phyloP scores from a whole-genome alignment of 257 asterid species.

The Eustoma russellianum region DNA sequence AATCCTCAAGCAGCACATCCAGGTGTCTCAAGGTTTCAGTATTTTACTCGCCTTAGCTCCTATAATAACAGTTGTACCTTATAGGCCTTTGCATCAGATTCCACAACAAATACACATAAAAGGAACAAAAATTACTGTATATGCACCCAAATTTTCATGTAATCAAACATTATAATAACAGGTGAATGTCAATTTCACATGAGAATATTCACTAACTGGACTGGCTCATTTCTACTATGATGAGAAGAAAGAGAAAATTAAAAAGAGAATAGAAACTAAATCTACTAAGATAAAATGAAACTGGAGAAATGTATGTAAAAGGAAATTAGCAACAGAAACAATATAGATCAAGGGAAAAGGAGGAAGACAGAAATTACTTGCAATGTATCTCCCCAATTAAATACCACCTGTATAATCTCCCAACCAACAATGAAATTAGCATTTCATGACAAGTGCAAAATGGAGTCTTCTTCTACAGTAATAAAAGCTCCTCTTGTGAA shows the following conservation, averaged over 20 bases:
- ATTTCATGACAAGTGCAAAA: too few relatives aligned
- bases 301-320: background rate
- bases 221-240: background rate
- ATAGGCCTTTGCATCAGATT: background rate
- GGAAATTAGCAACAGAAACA: background rate
- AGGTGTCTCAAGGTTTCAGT: conserved; percentile 10
- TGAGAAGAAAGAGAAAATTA: background rate
- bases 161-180: background rate
- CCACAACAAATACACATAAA: background rate
- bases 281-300: background rate
- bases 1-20: conserved; percentile 5
- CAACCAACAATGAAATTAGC: too few relatives aligned
- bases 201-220: background rate
- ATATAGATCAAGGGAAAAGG: background rate
- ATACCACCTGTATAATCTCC: too few relatives aligned
- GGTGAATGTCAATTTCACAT: background rate
- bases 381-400: too few relatives aligned
- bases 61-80: background rate
- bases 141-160: background rate
- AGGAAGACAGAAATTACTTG: background rate
- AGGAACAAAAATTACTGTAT: background rate
- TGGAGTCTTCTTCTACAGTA: too few relatives aligned
- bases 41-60: background rate
- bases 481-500: too few relatives aligned
- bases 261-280: background rate